Percentiles rank a stretch among this genome's conserved stretches.
Evolutionary conservation across 352 stramenopile species (phyloP).

Genomic region (Phytophthora sp.): DNA sequence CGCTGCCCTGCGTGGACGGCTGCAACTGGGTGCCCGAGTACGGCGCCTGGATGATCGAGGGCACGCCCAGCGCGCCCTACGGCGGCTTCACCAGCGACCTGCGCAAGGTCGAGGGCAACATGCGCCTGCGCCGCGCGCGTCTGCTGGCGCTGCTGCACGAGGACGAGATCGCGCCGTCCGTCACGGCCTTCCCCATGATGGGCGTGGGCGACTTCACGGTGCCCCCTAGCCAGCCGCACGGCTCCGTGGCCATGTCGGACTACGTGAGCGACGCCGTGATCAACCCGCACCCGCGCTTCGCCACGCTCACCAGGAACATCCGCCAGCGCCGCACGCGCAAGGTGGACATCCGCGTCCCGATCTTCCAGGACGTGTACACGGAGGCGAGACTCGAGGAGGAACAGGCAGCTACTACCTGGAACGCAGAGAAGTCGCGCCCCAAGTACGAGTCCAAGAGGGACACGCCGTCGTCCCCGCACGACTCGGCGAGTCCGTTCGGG

Average conservation of each 20-base stretch:
- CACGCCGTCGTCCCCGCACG: constrained; percentile 21
- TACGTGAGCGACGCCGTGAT: constrained; percentile 99
- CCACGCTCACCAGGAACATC: constrained; percentile 98
- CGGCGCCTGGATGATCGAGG: constrained; percentile 99
- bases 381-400: constrained; percentile 76
- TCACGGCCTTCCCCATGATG: constrained; percentile 97
- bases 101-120: constrained; percentile 97
- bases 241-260: constrained; percentile 91
- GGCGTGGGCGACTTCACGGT: constrained; percentile 94
- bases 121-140: constrained; percentile 95
- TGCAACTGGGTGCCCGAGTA: constrained; percentile 99
- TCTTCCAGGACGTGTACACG: constrained; percentile 87
- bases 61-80: constrained; percentile 95
- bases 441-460: constrained; percentile 75
- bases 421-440: constrained; percentile 77
- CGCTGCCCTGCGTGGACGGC: constrained; percentile 72
- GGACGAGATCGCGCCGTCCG: constrained; percentile 97
- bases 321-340: constrained; percentile 91
- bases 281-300: constrained; percentile 99
- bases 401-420: constrained; percentile 61
- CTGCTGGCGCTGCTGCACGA: constrained; percentile 93
- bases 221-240: constrained; percentile 60
- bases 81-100: constrained; percentile 95
- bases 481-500: constrained; percentile 16
- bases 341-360: constrained; percentile 87